These are phyloP conservation scores for sorghum (Sorghum bicolor) DNA, from an alignment of 176 grass and related monocot genomes.

Conservation along the genomic window DNA sequence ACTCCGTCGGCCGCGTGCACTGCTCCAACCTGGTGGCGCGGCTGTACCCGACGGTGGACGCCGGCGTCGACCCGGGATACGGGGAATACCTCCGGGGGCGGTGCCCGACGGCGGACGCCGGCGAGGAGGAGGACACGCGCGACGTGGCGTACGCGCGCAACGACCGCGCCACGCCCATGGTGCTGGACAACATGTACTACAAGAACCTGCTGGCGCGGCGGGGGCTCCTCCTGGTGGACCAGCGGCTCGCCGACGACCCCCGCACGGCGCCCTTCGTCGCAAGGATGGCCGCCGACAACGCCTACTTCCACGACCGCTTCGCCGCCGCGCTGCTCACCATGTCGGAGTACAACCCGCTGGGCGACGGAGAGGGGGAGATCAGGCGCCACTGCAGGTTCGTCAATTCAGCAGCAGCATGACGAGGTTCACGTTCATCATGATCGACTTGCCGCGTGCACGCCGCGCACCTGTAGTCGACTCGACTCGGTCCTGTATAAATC, in stretches of 20 bases:
- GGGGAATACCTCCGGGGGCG: constrained; percentile 36
- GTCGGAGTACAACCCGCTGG: constrained; percentile 54
- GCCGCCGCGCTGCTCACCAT: constrained; percentile 36
- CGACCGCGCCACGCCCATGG: constrained; percentile 59
- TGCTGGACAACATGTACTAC: constrained; percentile 66
- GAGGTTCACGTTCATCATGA: neutral
- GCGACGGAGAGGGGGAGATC: constrained; percentile 39
- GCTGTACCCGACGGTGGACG: constrained; percentile 45
- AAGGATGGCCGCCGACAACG: constrained; percentile 45
- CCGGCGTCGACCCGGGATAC: constrained; percentile 22
- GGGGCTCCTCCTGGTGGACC: constrained; percentile 56
- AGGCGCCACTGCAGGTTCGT: constrained; percentile 59
- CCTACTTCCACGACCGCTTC: constrained; percentile 45
- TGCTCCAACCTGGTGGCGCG: constrained; percentile 41
- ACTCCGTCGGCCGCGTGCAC: constrained; percentile 60
- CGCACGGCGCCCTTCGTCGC: constrained; percentile 36
- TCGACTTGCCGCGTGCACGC: no score
- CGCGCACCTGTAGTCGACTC: no score
- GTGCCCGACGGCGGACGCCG: constrained; percentile 30
- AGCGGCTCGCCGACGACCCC: constrained; percentile 44
- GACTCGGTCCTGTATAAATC: neutral
- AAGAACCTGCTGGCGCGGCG: constrained; percentile 28
- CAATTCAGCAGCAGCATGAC: neutral
- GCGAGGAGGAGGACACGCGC: constrained; percentile 42
- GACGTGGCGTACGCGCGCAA: constrained; percentile 57